These are phyloP conservation scores for Pezicula neosporulosa DNA, from an alignment of 2,329 filamentous ascomycete genomes.

Conservation along the genomic window DNA sequence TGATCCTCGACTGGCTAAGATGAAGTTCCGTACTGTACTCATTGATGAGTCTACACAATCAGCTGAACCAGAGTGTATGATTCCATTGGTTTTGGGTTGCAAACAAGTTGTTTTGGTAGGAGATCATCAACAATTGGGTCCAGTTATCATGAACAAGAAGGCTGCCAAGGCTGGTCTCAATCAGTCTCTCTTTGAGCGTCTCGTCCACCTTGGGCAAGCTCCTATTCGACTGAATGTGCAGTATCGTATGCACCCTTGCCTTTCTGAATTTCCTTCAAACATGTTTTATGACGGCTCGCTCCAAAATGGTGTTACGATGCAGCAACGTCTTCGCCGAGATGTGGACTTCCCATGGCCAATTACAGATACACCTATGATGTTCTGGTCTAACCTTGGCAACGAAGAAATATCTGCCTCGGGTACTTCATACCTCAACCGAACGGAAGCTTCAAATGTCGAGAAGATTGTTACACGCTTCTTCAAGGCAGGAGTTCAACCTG, in stretches of 20 bases:
- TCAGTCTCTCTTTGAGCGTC: slow-evolving; percentile 95
- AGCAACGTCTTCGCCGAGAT: slow-evolving; percentile 83
- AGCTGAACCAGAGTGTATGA: slow-evolving; percentile 98
- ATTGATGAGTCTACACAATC: slow-evolving; percentile 99
- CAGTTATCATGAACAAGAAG: slow-evolving; percentile 99
- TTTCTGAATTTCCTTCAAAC: slow-evolving; percentile 96
- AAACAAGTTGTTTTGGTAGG: slow-evolving; percentile 99
- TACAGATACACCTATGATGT: slow-evolving; percentile 96
- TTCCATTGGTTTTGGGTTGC: slow-evolving; percentile 92
- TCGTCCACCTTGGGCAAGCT: slow-evolving; percentile 85
- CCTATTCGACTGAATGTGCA: slow-evolving; percentile 95
- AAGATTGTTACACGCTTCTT: slow-evolving; percentile 99
- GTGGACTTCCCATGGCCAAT: slow-evolving; percentile 99
- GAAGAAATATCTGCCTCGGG: slow-evolving; percentile 98
- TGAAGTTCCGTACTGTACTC: slow-evolving; percentile 96
- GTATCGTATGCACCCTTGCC: slow-evolving; percentile 97
- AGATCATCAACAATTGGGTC: slow-evolving; percentile 95
- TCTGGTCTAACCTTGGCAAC: slow-evolving; percentile 97
- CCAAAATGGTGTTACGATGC: slow-evolving; percentile 92
- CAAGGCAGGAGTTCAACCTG: slow-evolving; percentile 94
- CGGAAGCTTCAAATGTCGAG: slow-evolving; percentile 94
- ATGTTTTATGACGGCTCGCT: slow-evolving; percentile 99
- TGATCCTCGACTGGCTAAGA: slow-evolving; percentile 90
- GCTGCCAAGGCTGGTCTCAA: slow-evolving; percentile 96
- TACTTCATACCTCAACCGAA: slow-evolving; percentile 96